Evolutionary conservation across 2,329 filamentous ascomycete genomes (phyloP).

Genomic region (Aspergillus caelatus): DNA sequence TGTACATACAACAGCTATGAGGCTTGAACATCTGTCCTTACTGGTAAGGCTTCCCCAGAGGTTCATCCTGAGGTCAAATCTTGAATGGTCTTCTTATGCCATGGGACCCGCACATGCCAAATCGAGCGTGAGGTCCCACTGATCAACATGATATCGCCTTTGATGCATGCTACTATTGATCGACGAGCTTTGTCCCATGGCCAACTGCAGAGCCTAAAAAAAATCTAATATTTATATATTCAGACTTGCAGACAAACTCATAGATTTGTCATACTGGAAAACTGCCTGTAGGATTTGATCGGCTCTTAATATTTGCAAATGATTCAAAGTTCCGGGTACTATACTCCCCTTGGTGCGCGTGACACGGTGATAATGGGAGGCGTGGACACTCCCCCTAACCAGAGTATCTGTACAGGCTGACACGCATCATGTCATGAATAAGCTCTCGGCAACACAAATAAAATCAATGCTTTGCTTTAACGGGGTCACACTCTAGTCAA

Average conservation of each 20-base stretch:
- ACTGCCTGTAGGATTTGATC: not conserved
- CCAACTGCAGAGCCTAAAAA: no score
- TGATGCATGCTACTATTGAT: constrained; percentile 8
- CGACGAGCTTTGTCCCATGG: no score
- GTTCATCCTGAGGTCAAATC: not conserved
- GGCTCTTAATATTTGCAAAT: no score
- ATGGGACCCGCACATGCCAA: constrained; percentile 13
- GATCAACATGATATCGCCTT: constrained; percentile 13
- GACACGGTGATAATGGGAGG: not conserved
- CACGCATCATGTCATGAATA: not conserved
- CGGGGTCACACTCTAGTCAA: not conserved
- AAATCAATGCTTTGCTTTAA: not conserved
- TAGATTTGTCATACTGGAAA: not conserved
- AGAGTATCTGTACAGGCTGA: not conserved
- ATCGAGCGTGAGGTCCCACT: constrained; percentile 13
- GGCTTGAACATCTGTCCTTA: not conserved
- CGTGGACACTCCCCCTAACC: not conserved
- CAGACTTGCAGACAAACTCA: not conserved
- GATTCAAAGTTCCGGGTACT: not conserved
- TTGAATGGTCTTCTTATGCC: not conserved
- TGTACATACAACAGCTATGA: not conserved
- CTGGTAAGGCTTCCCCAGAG: not conserved
- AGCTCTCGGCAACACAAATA: not conserved
- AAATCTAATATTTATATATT: not conserved
- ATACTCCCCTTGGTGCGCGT: not conserved